A percentile compares a stretch with the other conserved stretches of the same genome.
Conservation (phyloP, 2,329 filamentous ascomycete species). For the Amesomyces nigricolor region DNA sequence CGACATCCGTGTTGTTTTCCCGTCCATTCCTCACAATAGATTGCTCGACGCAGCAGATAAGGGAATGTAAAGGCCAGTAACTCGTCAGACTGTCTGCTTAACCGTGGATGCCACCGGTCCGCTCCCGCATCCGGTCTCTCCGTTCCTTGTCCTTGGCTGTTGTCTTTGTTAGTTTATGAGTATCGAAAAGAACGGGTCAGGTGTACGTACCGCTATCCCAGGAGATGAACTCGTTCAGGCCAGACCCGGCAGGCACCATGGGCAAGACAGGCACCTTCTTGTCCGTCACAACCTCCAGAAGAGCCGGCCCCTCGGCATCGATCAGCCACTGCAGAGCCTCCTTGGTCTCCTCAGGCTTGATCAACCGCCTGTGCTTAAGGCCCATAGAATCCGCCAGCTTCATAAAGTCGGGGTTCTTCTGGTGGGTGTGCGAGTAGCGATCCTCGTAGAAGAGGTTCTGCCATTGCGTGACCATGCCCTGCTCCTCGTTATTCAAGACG, state of each 20-base stretch:
- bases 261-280: conserved; percentile 91
- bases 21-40: conserved; percentile 3
- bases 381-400: conserved; percentile 91
- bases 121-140: conserved; percentile 60
- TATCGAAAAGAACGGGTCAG: conserved; percentile 9
- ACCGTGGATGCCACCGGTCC: conserved; percentile 50
- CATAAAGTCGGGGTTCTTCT: conserved; percentile 92
- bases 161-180: conserved; percentile 32
- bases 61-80: not conserved
- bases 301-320: conserved; percentile 79
- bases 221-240: conserved; percentile 85
- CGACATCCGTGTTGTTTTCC: conserved; percentile 4
- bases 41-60: not conserved
- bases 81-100: conserved; percentile 23
- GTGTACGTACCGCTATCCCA: conserved; percentile 66
- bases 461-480: conserved; percentile 99
- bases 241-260: conserved; percentile 88
- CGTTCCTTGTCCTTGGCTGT: conserved; percentile 63
- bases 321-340: conserved; percentile 84
- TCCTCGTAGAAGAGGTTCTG: conserved; percentile 97
- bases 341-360: conserved; percentile 70
- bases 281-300: conserved; percentile 89
- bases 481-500: conserved; percentile 92
- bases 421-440: conserved; percentile 86
- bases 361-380: conserved; percentile 65